A percentile compares a stretch with the other conserved stretches of the same genome.
Conservation (phyloP, 768 basidiomycete genomes). For the Cystobasidium onofrii region DNA sequence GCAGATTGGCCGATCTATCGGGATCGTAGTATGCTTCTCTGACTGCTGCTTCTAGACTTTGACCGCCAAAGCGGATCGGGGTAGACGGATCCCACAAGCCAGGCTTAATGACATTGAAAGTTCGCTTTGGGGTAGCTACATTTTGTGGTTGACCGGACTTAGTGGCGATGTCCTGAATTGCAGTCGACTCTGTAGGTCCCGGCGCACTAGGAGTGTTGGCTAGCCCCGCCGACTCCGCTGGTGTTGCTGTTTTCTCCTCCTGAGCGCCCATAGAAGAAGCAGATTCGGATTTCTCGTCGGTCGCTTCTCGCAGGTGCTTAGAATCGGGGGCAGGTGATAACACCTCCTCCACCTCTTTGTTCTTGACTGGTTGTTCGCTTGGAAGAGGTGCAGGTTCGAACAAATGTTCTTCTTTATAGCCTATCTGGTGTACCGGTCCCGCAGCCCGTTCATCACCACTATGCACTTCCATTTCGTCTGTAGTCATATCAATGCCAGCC, state of each 20-base stretch:
- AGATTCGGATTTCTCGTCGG: too few relatives aligned
- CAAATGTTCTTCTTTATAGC: background rate
- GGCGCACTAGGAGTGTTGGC: background rate
- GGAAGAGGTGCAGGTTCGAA: background rate
- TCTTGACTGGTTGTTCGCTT: background rate
- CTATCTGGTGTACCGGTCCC: background rate
- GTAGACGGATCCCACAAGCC: constrained; percentile 23
- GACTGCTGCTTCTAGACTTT: constrained; percentile 20
- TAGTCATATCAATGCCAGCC: background rate
- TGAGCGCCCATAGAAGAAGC: too few relatives aligned
- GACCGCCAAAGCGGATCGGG: constrained; percentile 22
- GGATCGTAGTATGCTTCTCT: constrained; percentile 24
- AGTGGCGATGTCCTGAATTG: background rate
- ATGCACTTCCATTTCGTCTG: background rate
- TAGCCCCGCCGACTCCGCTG: background rate
- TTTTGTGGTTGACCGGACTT: background rate
- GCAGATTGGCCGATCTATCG: background rate
- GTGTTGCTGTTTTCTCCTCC: background rate
- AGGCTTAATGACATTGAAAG: constrained; percentile 15
- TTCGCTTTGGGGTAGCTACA: constrained; percentile 1
- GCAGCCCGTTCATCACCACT: background rate
- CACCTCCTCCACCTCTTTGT: background rate
- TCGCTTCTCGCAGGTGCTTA: too few relatives aligned
- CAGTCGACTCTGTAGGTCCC: background rate
- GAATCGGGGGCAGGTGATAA: background rate